A percentile compares a stretch with the other conserved stretches of the same genome.
These are phyloP conservation scores for Sclerotinia trifoliorum DNA, from an alignment of 2,329 filamentous ascomycete species.

Conservation along the genomic window DNA sequence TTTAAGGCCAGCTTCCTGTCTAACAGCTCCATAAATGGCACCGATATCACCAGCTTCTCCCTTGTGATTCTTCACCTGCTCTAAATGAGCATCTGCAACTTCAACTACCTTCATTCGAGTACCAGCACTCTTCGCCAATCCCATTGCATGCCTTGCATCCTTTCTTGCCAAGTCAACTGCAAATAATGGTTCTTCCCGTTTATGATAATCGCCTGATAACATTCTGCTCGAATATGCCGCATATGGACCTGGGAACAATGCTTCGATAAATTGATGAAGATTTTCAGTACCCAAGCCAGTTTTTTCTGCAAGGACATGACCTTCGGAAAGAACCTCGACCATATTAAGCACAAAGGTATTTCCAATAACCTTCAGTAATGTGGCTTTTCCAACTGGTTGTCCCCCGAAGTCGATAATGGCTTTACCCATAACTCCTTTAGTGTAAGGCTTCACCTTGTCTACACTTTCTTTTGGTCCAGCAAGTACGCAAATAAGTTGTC, in stretches of 20 bases:
- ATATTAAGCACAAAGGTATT: constrained; percentile 83
- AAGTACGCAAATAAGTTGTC: constrained; percentile 69
- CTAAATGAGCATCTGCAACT: constrained; percentile 67
- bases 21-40: constrained; percentile 76
- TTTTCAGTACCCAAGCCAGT: constrained; percentile 69
- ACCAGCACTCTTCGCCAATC: constrained; percentile 62
- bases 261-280: constrained; percentile 68
- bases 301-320: constrained; percentile 77
- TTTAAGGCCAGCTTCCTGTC: constrained; percentile 69
- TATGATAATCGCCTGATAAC: constrained; percentile 72
- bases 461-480: constrained; percentile 63
- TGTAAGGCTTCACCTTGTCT: constrained; percentile 65
- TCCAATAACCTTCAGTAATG: constrained; percentile 75
- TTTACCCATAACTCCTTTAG: constrained; percentile 68
- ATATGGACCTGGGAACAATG: constrained; percentile 74
- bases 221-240: constrained; percentile 73
- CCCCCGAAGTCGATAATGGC: constrained; percentile 68
- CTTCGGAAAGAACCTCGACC: constrained; percentile 72
- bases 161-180: constrained; percentile 79
- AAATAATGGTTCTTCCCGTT: constrained; percentile 76
- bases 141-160: constrained; percentile 72
- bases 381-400: constrained; percentile 64
- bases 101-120: constrained; percentile 63
- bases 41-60: constrained; percentile 76
- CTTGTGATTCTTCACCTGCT: constrained; percentile 64